A percentile compares a stretch with the other conserved stretches of the same genome.
phyloP scores from a whole-genome alignment of 2,329 filamentous ascomycete genomes.

The Sporothrix brasiliensis region DNA sequence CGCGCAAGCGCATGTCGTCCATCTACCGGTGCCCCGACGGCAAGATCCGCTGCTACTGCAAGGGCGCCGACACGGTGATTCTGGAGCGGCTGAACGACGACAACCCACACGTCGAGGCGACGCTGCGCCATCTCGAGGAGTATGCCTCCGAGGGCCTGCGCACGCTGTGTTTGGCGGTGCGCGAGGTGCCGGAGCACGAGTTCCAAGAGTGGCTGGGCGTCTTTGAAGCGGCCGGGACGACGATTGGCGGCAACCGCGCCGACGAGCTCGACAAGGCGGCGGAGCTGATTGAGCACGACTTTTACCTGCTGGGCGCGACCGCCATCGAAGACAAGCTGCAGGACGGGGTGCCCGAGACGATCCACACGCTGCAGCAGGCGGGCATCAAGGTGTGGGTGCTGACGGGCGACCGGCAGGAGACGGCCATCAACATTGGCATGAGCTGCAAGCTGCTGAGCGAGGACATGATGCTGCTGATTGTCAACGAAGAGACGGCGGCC shows the following conservation, averaged over 20 bases:
- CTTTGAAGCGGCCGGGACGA: conserved; percentile 85
- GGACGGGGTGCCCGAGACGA: conserved; percentile 96
- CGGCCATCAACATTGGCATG: conserved; percentile 99
- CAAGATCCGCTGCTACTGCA: conserved; percentile 90
- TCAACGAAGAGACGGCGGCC: conserved; percentile 83
- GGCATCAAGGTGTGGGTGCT: conserved; percentile 99
- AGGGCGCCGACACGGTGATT: conserved; percentile 97
- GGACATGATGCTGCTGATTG: conserved; percentile 95
- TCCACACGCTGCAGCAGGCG: conserved; percentile 92
- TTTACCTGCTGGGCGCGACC: conserved; percentile 89
- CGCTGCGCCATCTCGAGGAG: conserved; percentile 93
- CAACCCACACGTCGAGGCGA: conserved; percentile 86
- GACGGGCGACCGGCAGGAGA: conserved; percentile 96
- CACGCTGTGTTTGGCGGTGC: conserved; percentile 92
- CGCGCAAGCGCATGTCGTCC: conserved; percentile 94
- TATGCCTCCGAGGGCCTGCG: conserved; percentile 95
- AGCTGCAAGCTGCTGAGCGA: conserved; percentile 98
- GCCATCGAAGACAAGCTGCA: conserved; percentile 97
- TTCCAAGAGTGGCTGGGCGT: conserved; percentile 85
- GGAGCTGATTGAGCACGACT: conserved; percentile 90
- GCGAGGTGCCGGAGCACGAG: conserved; percentile 87
- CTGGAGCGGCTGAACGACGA: conserved; percentile 82
- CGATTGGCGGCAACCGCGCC: conserved; percentile 85
- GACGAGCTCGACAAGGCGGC: conserved; percentile 97
- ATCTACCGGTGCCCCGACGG: conserved; percentile 97